These are phyloP conservation scores for Trametes maxima DNA, from an alignment of 768 basidiomycete species.

Conservation along the genomic window DNA sequence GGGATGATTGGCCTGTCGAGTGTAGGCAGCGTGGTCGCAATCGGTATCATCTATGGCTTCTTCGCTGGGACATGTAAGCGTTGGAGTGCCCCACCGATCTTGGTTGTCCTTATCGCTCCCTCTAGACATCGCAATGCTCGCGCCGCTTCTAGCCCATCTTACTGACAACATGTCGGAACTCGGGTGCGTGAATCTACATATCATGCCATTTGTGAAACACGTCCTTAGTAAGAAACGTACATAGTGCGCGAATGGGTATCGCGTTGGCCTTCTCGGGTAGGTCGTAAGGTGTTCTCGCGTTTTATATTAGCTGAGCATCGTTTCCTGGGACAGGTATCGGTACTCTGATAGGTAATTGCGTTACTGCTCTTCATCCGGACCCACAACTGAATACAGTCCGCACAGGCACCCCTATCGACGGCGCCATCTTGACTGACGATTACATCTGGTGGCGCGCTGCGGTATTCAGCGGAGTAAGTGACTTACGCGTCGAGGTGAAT, in stretches of 20 bases:
- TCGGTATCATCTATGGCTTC: conserved; percentile 43
- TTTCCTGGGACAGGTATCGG: conserved; percentile 40
- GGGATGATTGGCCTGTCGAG: conserved; percentile 34
- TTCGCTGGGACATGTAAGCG: conserved; percentile 35
- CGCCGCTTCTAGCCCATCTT: conserved; percentile 25
- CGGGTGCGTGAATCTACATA: conserved; percentile 27
- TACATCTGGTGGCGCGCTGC: conserved; percentile 35
- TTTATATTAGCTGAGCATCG: not conserved
- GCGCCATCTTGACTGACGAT: conserved; percentile 44
- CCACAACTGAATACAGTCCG: conserved; percentile 34
- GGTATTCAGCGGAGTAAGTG: conserved; percentile 30
- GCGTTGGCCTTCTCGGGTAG: conserved; percentile 35
- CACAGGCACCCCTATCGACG: conserved; percentile 52
- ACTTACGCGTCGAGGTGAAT: no score
- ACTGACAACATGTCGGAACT: conserved; percentile 28
- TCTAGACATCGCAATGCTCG: conserved; percentile 38
- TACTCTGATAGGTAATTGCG: conserved; percentile 19
- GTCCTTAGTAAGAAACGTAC: not conserved
- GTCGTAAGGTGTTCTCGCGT: not conserved
- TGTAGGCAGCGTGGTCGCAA: conserved; percentile 32
- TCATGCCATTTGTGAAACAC: not conserved
- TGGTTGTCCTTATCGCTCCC: no score
- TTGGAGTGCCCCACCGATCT: not conserved
- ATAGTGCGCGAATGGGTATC: conserved; percentile 35
- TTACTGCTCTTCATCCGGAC: not conserved